Evolutionary conservation across 371 early-diverging fungal species (phyloP).

Genomic region (Rhizopus sp.): DNA sequence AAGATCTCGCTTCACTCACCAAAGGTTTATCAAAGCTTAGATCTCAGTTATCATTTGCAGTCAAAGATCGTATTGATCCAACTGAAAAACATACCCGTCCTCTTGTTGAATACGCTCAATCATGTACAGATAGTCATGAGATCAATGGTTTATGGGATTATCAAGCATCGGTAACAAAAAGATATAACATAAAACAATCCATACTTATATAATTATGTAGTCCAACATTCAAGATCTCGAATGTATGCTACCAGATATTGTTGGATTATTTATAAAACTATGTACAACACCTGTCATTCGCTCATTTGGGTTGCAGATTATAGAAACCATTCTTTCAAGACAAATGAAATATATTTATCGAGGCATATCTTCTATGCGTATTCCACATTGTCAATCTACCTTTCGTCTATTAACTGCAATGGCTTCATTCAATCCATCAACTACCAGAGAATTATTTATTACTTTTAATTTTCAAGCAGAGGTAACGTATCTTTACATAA

Average conservation of each 20-base stretch:
- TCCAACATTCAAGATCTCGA: slow-evolving; percentile 44
- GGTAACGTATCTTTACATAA: slow-evolving; percentile 11
- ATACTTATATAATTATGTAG: slow-evolving; percentile 12
- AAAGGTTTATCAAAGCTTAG: slow-evolving; percentile 31
- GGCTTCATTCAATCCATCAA: slow-evolving; percentile 39
- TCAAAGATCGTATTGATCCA: slow-evolving; percentile 43
- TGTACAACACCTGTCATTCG: slow-evolving; percentile 51
- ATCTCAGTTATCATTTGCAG: slow-evolving; percentile 35
- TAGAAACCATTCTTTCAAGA: slow-evolving; percentile 34
- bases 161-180: slow-evolving; percentile 35
- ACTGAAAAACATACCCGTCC: slow-evolving; percentile 42
- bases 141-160: slow-evolving; percentile 49
- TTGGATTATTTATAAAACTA: slow-evolving; percentile 43
- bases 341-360: slow-evolving; percentile 86
- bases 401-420: slow-evolving; percentile 42
- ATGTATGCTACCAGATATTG: slow-evolving; percentile 43
- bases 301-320: slow-evolving; percentile 43
- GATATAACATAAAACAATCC: not conserved
- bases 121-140: slow-evolving; percentile 34
- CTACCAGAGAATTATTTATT: slow-evolving; percentile 40
- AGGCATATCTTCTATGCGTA: slow-evolving; percentile 74
- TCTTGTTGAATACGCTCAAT: slow-evolving; percentile 50
- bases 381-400: slow-evolving; percentile 43
- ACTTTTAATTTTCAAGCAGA: slow-evolving; percentile 52
- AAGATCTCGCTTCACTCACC: slow-evolving; percentile 23